Evolutionary conservation across 176 grass and related monocot species (phyloP).

Genomic region (Elymus sibiricus): DNA sequence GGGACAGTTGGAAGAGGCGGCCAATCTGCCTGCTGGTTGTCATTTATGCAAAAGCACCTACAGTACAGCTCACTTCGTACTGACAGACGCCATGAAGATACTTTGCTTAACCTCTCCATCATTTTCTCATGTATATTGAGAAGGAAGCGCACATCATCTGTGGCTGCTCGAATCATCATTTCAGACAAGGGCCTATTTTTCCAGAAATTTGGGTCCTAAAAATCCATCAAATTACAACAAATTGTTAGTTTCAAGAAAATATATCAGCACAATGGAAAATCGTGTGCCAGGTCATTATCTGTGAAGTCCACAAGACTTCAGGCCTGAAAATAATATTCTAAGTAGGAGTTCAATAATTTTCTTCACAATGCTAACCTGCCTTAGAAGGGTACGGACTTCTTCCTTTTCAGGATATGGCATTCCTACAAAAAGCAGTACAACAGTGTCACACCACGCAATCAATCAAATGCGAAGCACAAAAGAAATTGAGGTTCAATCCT

Average conservation of each 20-base stretch:
- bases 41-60: constrained; percentile 85
- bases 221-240: constrained; percentile 27
- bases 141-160: constrained; percentile 91
- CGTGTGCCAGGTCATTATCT: neutral
- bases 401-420: constrained; percentile 96
- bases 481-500: constrained; percentile 20
- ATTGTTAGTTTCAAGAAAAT: constrained; percentile 26
- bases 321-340: constrained; percentile 5
- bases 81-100: constrained; percentile 71
- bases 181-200: constrained; percentile 78
- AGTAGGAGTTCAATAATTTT: constrained; percentile 19
- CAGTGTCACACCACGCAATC: constrained; percentile 39
- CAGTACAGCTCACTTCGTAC: constrained; percentile 76
- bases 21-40: constrained; percentile 82
- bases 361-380: constrained; percentile 67
- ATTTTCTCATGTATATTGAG: constrained; percentile 86
- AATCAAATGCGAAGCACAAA: constrained; percentile 30
- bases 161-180: constrained; percentile 86
- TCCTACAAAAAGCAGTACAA: constrained; percentile 70
- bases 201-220: constrained; percentile 83
- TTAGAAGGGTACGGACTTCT: constrained; percentile 87
- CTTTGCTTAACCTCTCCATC: constrained; percentile 69
- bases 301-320: constrained; percentile 28
- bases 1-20: constrained; percentile 66
- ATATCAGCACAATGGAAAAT: constrained; percentile 19